These are phyloP conservation scores for Ceratocystis alfenasii DNA, from an alignment of 2,329 filamentous ascomycete genomes.

Conservation along the genomic window DNA sequence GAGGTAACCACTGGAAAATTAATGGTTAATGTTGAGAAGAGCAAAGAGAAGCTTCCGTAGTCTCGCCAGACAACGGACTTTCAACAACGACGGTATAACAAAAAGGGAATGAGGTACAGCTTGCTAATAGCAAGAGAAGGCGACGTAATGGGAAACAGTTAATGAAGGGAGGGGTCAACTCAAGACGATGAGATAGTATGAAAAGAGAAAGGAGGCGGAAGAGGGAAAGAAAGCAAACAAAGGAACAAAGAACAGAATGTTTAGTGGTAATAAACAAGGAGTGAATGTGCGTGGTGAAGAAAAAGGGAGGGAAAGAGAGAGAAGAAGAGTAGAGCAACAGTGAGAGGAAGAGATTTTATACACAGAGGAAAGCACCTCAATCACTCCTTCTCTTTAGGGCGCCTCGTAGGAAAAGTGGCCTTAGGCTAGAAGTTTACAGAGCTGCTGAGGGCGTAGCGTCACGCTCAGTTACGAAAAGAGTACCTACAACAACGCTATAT, in stretches of 20 bases:
- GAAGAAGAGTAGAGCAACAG: neutral
- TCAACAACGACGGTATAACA: neutral
- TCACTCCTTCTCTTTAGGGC: neutral
- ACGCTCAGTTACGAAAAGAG: neutral
- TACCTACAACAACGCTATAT: neutral
- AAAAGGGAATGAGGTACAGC: neutral
- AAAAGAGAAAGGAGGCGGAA: neutral
- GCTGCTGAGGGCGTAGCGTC: neutral
- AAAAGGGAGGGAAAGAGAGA: neutral
- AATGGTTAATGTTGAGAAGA: neutral
- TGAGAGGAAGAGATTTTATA: constrained; percentile 10
- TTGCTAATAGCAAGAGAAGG: no score
- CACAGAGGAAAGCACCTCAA: neutral
- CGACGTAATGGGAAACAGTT: neutral
- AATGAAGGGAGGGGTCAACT: neutral
- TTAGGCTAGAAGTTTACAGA: neutral
- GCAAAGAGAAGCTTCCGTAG: neutral
- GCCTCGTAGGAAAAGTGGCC: neutral
- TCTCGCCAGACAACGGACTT: neutral
- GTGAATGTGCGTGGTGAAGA: constrained; percentile 9
- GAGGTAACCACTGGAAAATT: neutral
- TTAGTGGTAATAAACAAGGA: neutral
- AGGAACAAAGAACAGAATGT: neutral
- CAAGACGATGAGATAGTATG: neutral
- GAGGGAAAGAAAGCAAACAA: constrained; percentile 3